Evolutionary conservation across 768 basidiomycete genomes (phyloP).

Genomic region (Lentinula lateritia): DNA sequence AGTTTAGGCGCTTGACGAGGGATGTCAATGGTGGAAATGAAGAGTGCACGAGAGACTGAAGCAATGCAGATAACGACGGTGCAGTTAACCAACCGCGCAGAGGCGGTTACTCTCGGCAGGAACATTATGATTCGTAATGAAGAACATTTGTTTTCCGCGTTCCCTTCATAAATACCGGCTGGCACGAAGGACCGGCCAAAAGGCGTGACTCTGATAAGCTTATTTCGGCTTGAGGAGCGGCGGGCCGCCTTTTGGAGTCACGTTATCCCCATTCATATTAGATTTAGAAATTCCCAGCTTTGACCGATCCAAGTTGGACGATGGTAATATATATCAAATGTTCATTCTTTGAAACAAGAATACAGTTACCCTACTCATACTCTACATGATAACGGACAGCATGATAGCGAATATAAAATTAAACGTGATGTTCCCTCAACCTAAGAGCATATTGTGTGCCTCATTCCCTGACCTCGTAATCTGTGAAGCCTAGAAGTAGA

Average conservation of each 20-base stretch:
- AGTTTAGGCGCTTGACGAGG: slow-evolving; percentile 48
- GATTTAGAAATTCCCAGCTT: not conserved
- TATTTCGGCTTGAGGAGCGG: too few relatives aligned
- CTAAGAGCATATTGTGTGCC: slow-evolving; percentile 5
- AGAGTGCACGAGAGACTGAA: not conserved
- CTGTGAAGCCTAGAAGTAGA: slow-evolving; percentile 1
- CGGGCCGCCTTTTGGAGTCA: too few relatives aligned
- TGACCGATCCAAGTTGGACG: not conserved
- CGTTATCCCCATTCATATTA: not conserved
- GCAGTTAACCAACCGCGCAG: not conserved
- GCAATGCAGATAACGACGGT: not conserved
- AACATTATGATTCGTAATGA: slow-evolving; percentile 3
- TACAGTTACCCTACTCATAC: not conserved
- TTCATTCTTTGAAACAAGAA: not conserved
- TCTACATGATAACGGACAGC: not conserved
- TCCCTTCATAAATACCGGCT: not conserved
- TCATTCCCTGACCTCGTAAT: not conserved
- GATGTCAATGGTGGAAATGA: not conserved
- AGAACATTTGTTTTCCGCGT: not conserved
- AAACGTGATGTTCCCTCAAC: not conserved
- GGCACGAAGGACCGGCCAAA: not conserved
- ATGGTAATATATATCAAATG: not conserved
- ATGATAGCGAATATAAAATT: not conserved
- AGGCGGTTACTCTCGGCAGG: slow-evolving; percentile 1
- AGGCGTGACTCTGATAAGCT: too few relatives aligned